Conservation (phyloP, 768 basidiomycete genomes). For the Brasilioporus rufonigricans region DNA sequence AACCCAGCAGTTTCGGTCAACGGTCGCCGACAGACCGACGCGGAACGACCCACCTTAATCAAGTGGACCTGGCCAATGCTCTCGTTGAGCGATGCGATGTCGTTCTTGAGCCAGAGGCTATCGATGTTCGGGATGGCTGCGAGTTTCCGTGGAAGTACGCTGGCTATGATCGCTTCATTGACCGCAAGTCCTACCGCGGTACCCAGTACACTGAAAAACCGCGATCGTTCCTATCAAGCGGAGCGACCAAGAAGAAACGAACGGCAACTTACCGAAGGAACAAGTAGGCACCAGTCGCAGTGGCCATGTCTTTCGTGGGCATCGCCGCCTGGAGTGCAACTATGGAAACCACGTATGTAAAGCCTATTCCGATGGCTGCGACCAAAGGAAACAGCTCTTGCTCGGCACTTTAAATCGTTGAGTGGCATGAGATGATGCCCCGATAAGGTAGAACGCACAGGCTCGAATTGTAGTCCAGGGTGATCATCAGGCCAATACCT, state of each 20-base stretch:
- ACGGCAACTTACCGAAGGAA: slow-evolving; percentile 52
- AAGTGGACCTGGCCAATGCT: no score
- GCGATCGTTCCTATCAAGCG: background rate
- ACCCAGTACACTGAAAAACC: slow-evolving; percentile 55
- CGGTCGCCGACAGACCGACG: no score
- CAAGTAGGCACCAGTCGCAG: slow-evolving; percentile 67
- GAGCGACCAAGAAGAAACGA: background rate
- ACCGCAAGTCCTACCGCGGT: slow-evolving; percentile 71
- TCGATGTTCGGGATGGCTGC: slow-evolving; percentile 34
- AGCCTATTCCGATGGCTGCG: slow-evolving; percentile 60
- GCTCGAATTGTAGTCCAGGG: slow-evolving; percentile 56
- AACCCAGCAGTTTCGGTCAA: no score
- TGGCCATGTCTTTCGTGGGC: slow-evolving; percentile 84
- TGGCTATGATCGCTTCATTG: slow-evolving; percentile 71
- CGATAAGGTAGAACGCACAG: slow-evolving; percentile 29
- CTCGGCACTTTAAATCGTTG: slow-evolving; percentile 42
- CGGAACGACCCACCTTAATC: no score
- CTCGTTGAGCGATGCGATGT: slow-evolving; percentile 42
- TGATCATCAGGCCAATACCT: slow-evolving; percentile 72
- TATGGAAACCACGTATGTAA: slow-evolving; percentile 63
- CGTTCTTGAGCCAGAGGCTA: slow-evolving; percentile 30
- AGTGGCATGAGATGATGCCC: no score
- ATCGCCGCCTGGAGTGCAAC: slow-evolving; percentile 81
- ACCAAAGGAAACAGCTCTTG: slow-evolving; percentile 67
- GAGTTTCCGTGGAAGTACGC: no score